phyloP scores from a whole-genome alignment of 78 protist species.

The slime mould (Dictyostelium discoideum) region DNA sequence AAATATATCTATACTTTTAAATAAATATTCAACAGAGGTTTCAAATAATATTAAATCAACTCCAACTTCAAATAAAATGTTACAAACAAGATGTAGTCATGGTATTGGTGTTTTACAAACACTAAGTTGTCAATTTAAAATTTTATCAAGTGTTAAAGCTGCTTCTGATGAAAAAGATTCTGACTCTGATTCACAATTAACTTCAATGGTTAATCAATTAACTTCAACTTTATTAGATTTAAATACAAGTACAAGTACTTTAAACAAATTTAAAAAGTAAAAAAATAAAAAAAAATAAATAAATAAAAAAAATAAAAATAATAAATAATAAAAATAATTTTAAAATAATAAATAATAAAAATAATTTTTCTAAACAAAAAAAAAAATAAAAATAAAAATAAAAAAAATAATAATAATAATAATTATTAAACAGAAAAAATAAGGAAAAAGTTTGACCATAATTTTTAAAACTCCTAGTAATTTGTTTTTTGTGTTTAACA shows the following conservation, averaged over 20 bases:
- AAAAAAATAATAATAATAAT: too few relatives aligned
- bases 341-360: not conserved
- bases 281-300: not conserved
- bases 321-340: not conserved
- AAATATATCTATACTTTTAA: conserved; percentile 18
- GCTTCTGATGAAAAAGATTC: conserved; percentile 7
- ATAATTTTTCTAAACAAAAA: too few relatives aligned
- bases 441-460: too few relatives aligned
- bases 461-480: too few relatives aligned
- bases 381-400: too few relatives aligned
- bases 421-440: too few relatives aligned
- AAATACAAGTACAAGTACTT: not conserved
- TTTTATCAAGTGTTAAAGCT: conserved; percentile 69
- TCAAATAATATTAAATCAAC: not conserved
- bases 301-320: not conserved
- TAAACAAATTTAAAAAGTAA: not conserved
- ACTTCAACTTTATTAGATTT: conserved; percentile 9
- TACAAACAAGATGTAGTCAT: conserved; percentile 24
- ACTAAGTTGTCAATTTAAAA: conserved; percentile 47
- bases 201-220: conserved; percentile 5
- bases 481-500: too few relatives aligned
- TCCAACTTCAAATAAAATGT: not conserved
- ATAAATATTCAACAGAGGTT: conserved; percentile 20
- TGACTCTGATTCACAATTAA: conserved; percentile 53
- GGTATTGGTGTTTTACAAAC: conserved; percentile 39